Evolutionary conservation across 176 grass and related monocot species (phyloP), one percentile per base, ranked within the genome.

Genomic region (Poa annua): DNA sequence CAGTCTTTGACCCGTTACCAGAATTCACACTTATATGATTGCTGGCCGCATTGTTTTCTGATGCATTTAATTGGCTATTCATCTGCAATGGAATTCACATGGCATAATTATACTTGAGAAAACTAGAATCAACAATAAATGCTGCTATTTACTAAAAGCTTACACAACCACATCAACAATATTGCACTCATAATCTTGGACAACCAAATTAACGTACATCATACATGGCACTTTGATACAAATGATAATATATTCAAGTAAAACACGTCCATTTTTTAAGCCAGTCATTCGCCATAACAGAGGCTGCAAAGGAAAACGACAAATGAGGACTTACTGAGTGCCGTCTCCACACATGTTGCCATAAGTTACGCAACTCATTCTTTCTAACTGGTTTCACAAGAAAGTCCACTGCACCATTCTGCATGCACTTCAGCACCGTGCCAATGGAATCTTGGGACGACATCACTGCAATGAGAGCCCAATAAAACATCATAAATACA

Each of bases 271-370:
- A 75, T 16, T 7, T 60, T 6, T 66, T 48, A 56, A 80, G 80
- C 48, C 21, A 14, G 1, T 1, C 75, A 88, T 45, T 26, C 17
- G 14, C 47, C 45, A 64, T 50, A 57, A 71, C 47, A 63, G 6
- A 72, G 59, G 10, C 29, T 39, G 54, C 22, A 86, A 62, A 72
- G 63, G 8, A 45, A 50, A 90, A 62, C 7, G 11, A 12, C 6
- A 50, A 90, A 80, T 32, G 59, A 64, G 21, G 54, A 88, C 96
- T 85, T 99, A 99, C 96, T 50, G 87, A 85, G 50, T 96, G 91
- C n/a, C 93, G 87, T 81, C 96, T 96, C 96, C 96, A 99, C 54
- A 99, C 96, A 83, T 99, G 96, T 82, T 99, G 96, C 93, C 96
- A 99, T 68, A 99, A 91, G 87, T 96, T 99, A 22, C 87, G 79